Evolutionary conservation across 2,329 filamentous ascomycete species (phyloP), one percentile per base, ranked within the genome.

Genomic region (Cladorrhinum sp.): DNA sequence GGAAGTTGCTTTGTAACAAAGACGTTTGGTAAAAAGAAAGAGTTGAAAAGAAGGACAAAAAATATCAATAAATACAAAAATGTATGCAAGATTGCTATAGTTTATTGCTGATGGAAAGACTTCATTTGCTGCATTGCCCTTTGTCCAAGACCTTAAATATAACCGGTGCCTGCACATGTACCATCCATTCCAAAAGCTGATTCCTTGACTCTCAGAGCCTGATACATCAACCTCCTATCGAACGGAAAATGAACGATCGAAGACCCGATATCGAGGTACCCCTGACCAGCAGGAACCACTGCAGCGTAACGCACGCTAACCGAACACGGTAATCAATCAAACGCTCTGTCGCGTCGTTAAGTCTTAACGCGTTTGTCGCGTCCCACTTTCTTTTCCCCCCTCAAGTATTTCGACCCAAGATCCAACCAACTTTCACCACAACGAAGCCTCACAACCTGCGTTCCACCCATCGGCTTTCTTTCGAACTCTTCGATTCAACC

Each of bases 291-390:
- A 29, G 20, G 24, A 32, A 3, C 2, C 25, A 32, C 36, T 18
- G 55, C 55, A 54, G 49, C 29, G 38, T 36, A 24, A 24, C n/a
- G 6, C 53, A 54, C 24, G 50, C 64, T 65, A 63, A 59, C 63
- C 62, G 16, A 38, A 55, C 55, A 22, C 16, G 58, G 65, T 27
- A 67, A 66, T 64, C 67, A 65, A 67, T 68, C 63, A 64, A 66
- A 64, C 49, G 50, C 58, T 50, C 57, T 50, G 61, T 57, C 67
- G 66, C 66, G 66, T 68, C 64, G 61, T 60, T 59, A 56, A 24
- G 41, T 18, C 27, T 20, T 49, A 60, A 60, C 41, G 58, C 65
- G 67, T 62, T 18, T 45, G 64, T 63, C 61, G 61, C 61, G 64
- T 64, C 58, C 52, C 60, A n/a, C 27, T 53, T 56, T 61, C 54